phyloP scores from a whole-genome alignment of 164 flowering plant genomes.

The Litsea cubeba region DNA sequence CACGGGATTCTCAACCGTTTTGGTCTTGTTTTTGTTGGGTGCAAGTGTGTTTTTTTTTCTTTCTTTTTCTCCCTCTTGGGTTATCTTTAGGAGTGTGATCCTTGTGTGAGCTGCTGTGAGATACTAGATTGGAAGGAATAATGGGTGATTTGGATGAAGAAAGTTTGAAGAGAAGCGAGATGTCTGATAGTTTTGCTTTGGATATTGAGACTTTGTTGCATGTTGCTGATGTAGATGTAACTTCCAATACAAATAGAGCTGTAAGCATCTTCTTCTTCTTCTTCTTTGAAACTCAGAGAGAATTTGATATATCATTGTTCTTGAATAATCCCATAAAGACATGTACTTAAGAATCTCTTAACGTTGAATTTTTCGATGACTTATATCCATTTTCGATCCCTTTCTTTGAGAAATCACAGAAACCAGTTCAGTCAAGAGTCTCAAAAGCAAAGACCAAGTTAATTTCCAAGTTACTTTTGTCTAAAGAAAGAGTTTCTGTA shows the following conservation, averaged over 20 bases:
- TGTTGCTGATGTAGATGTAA: slow-evolving; percentile 1
- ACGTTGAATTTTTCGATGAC: not conserved
- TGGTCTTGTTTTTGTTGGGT: not conserved
- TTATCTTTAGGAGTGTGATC: not conserved
- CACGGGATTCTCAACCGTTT: not conserved
- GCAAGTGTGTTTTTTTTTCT: not conserved
- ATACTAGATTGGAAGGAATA: not conserved
- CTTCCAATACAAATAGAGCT: not conserved
- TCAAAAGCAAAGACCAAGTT: not conserved
- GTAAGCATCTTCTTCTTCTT: slow-evolving; percentile 5
- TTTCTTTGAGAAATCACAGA: not conserved
- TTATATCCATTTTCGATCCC: not conserved
- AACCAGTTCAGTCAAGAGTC: not conserved
- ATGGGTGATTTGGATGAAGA: slow-evolving; percentile 1
- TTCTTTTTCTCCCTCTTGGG: not conserved
- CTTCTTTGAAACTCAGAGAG: not conserved
- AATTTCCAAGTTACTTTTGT: too few species aligned
- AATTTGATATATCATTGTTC: too few species aligned
- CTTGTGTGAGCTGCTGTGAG: not conserved
- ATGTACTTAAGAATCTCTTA: not conserved
- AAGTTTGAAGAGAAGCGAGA: slow-evolving; percentile 3
- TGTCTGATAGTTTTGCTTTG: slow-evolving; percentile 6
- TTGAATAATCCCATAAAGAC: not conserved
- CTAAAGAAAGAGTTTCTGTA: not conserved
- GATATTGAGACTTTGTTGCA: slow-evolving; percentile 5